A percentile compares a stretch with the other conserved stretches of the same genome.
Evolutionary conservation across 176 grass and related monocot species (phyloP).

Genomic region (Avena eriantha): DNA sequence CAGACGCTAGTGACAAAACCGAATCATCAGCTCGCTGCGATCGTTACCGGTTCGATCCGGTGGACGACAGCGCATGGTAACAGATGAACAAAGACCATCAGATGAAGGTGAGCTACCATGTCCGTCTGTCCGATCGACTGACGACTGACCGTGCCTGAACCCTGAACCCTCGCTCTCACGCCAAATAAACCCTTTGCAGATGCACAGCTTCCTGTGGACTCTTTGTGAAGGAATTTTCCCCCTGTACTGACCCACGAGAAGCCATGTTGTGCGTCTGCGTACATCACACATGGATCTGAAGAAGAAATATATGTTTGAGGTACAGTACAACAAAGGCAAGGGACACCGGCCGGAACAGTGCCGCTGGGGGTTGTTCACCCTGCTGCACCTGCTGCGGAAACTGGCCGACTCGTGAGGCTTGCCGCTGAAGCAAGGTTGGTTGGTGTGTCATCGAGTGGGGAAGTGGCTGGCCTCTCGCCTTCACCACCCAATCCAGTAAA

Average conservation of each 20-base stretch:
- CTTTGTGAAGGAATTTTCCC: background rate
- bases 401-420: slow-evolving; percentile 60
- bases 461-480: slow-evolving; percentile 57
- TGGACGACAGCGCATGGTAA: slow-evolving; percentile 9
- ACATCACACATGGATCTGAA: slow-evolving; percentile 42
- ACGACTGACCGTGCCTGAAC: background rate
- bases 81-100: slow-evolving; percentile 38
- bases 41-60: background rate
- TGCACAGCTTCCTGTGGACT: slow-evolving; percentile 10
- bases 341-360: slow-evolving; percentile 3
- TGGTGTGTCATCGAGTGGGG: slow-evolving; percentile 62
- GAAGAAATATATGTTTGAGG: slow-evolving; percentile 43
- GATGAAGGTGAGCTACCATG: slow-evolving; percentile 14
- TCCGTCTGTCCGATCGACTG: background rate
- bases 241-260: slow-evolving; percentile 1
- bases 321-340: slow-evolving; percentile 35
- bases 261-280: slow-evolving; percentile 38
- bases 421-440: slow-evolving; percentile 78
- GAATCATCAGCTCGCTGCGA: slow-evolving; percentile 8
- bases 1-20: slow-evolving; percentile 22
- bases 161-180: slow-evolving; percentile 24
- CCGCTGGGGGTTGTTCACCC: slow-evolving; percentile 43
- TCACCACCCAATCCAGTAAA: slow-evolving; percentile 48
- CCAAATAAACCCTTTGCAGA: background rate
- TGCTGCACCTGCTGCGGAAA: slow-evolving; percentile 37